Evolutionary conservation across 2,329 filamentous ascomycete genomes (phyloP).

Genomic region (Aureobasidium sp.): DNA sequence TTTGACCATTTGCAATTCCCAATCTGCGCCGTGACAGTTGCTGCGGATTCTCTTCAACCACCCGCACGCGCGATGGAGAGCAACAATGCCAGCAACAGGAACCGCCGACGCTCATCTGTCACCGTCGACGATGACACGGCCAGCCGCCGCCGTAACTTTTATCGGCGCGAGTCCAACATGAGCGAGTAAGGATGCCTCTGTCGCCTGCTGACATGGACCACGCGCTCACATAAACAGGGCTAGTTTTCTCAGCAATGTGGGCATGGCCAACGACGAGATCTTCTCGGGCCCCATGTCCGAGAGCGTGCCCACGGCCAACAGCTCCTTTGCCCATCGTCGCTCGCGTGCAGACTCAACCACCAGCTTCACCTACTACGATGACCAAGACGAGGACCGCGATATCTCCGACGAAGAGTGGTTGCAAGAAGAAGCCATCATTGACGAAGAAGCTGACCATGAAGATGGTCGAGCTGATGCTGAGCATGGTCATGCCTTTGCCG

Average conservation of each 20-base stretch:
- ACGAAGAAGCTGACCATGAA: conserved; percentile 37
- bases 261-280: conserved; percentile 95
- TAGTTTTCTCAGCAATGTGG: conserved; percentile 89
- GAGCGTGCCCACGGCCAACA: conserved; percentile 87
- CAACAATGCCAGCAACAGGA: conserved; percentile 7
- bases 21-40: background rate
- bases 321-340: conserved; percentile 83
- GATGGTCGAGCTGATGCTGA: conserved; percentile 31
- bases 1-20: background rate
- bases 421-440: conserved; percentile 45
- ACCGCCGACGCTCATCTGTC: conserved; percentile 17
- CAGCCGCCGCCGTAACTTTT: conserved; percentile 32
- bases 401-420: conserved; percentile 37
- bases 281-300: conserved; percentile 92
- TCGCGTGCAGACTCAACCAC: conserved; percentile 73
- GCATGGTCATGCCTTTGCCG: conserved; percentile 36
- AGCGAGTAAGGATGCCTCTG: conserved; percentile 47
- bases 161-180: conserved; percentile 61
- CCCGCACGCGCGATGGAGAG: conserved; percentile 11
- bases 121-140: conserved; percentile 15
- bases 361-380: conserved; percentile 81
- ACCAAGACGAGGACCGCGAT: conserved; percentile 58
- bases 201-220: background rate
- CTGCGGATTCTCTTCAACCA: background rate
- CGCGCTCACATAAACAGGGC: conserved; percentile 34